Conservation (phyloP, 2,329 filamentous ascomycete species). For the Ascocoryne sarcoides region DNA sequence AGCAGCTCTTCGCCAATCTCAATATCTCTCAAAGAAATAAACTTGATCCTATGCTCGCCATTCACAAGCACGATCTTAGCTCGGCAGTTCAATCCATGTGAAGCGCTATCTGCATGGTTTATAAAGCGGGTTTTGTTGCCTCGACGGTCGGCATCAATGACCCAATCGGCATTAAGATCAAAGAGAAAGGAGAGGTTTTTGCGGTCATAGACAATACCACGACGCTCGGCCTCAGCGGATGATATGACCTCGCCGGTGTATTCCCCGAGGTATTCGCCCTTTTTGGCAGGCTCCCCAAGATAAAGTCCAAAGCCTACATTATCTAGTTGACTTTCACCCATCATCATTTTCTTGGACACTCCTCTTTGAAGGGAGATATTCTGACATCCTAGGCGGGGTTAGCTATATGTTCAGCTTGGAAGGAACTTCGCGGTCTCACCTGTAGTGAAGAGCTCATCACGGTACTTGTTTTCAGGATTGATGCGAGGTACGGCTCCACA, state of each 20-base stretch:
- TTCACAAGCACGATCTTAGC: slow-evolving; percentile 65
- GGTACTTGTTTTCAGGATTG: slow-evolving; percentile 57
- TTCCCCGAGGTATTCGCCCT: slow-evolving; percentile 69
- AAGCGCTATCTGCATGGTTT: slow-evolving; percentile 62
- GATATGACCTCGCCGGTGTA: slow-evolving; percentile 62
- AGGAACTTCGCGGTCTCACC: no score
- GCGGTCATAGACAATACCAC: slow-evolving; percentile 30
- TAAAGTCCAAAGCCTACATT: slow-evolving; percentile 12
- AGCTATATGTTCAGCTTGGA: no score
- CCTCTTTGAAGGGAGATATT: slow-evolving; percentile 67
- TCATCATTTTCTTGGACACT: slow-evolving; percentile 52
- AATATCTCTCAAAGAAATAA: slow-evolving; percentile 60
- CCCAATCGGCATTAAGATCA: slow-evolving; percentile 38
- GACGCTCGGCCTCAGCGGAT: slow-evolving; percentile 22
- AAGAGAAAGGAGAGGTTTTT: slow-evolving; percentile 40
- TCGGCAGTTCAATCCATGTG: slow-evolving; percentile 52
- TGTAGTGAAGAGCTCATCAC: slow-evolving; percentile 44
- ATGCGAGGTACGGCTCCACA: slow-evolving; percentile 64
- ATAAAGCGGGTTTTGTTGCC: slow-evolving; percentile 79
- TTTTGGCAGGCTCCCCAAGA: slow-evolving; percentile 34
- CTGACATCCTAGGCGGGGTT: no score
- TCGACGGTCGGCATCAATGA: slow-evolving; percentile 64
- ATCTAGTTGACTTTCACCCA: slow-evolving; percentile 50
- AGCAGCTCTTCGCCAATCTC: slow-evolving; percentile 67
- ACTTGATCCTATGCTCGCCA: slow-evolving; percentile 66